phyloP scores from a whole-genome alignment of 805 yeast genomes.

The Wickerhamiella sergipiensis region DNA sequence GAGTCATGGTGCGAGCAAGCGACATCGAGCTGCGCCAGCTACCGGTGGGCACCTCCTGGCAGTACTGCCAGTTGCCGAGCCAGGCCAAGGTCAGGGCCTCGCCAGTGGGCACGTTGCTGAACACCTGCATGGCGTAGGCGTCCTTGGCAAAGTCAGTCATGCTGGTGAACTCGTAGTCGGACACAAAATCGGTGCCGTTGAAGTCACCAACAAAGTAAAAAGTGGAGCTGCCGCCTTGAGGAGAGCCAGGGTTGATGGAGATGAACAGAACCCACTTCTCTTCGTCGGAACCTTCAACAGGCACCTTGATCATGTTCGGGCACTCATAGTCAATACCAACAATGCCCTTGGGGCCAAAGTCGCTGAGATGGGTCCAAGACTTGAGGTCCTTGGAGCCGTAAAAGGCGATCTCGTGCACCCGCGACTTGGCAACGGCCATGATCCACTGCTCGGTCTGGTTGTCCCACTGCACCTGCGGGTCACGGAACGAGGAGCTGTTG shows the following conservation, averaged over 20 bases:
- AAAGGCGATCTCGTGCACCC: conserved; percentile 11
- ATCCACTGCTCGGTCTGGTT: conserved; percentile 9
- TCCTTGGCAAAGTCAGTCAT: conserved; percentile 28
- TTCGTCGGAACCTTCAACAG: conserved; percentile 15
- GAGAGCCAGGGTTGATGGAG: conserved; percentile 32
- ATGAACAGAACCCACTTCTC: conserved; percentile 28
- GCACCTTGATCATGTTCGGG: conserved; percentile 27
- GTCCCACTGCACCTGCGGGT: conserved; percentile 15
- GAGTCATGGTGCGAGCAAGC: conserved; percentile 8
- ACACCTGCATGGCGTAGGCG: conserved; percentile 29
- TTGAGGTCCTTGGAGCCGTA: conserved; percentile 11
- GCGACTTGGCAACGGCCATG: conserved; percentile 11
- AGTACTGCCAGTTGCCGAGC: conserved; percentile 34
- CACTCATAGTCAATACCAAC: conserved; percentile 32
- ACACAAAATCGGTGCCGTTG: conserved; percentile 27
- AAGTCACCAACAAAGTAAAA: conserved; percentile 32
- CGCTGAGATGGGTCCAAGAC: conserved; percentile 8
- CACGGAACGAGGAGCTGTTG: conserved; percentile 13
- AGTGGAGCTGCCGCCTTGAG: conserved; percentile 29
- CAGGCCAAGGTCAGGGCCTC: conserved; percentile 29
- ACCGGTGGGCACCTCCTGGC: conserved; percentile 25
- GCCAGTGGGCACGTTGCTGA: conserved; percentile 20
- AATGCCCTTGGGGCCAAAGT: conserved; percentile 7
- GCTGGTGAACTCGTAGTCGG: conserved; percentile 22
- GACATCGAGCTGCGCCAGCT: conserved; percentile 29